Evolutionary conservation across 2,329 filamentous ascomycete species (phyloP).

Genomic region (Cladosporium oxysporum): DNA sequence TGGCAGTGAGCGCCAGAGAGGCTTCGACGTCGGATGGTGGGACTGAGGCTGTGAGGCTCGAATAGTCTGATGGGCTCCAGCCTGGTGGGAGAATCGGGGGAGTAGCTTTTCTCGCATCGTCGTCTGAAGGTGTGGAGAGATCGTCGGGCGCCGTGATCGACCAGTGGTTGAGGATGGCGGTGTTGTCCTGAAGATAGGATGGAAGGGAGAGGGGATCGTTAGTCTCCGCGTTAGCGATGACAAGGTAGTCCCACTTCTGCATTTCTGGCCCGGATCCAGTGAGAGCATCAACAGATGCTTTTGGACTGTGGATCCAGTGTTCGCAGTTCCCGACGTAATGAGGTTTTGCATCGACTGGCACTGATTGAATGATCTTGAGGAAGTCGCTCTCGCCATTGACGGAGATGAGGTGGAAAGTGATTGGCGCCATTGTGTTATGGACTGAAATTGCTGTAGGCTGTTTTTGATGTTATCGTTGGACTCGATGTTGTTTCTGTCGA

Average conservation of each 20-base stretch:
- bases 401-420: constrained; percentile 27
- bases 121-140: constrained; percentile 17
- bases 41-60: constrained; percentile 24
- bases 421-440: constrained; percentile 25
- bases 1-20: constrained; percentile 23
- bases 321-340: constrained; percentile 26
- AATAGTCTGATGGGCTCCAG: constrained; percentile 25
- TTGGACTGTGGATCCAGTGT: constrained; percentile 29
- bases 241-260: constrained; percentile 25
- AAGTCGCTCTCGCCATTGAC: constrained; percentile 16
- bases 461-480: background rate
- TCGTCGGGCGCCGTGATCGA: constrained; percentile 23
- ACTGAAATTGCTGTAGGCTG: background rate
- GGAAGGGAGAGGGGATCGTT: constrained; percentile 1
- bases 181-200: background rate
- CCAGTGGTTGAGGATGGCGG: constrained; percentile 19
- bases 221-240: constrained; percentile 17
- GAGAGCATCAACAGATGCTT: constrained; percentile 23
- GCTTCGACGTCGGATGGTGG: constrained; percentile 26
- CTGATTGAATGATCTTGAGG: constrained; percentile 11
- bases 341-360: constrained; percentile 13
- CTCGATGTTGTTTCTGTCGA: background rate
- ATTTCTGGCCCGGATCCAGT: constrained; percentile 20
- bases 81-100: constrained; percentile 23
- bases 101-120: background rate